Evolutionary conservation across 768 basidiomycete genomes (phyloP).

Genomic region (Cystofilobasidium macerans): DNA sequence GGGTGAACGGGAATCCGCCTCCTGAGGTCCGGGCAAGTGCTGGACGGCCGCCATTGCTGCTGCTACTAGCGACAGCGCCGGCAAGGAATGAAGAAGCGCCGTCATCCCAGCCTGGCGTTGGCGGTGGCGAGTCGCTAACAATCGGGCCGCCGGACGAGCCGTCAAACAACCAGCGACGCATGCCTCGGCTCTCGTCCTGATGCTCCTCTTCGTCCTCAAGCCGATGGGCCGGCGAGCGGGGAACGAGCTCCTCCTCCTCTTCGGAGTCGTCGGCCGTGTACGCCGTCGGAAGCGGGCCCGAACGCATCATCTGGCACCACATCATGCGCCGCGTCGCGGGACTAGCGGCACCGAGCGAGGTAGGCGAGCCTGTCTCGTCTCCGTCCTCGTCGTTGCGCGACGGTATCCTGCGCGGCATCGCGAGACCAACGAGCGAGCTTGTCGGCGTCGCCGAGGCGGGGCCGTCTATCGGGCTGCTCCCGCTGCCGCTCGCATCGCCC

Average conservation of each 20-base stretch:
- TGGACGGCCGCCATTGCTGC: neutral
- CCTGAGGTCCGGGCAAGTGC: neutral
- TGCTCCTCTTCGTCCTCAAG: neutral
- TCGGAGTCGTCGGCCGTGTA: neutral
- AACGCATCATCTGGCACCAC: slow-evolving; percentile 1
- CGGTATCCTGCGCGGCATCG: neutral
- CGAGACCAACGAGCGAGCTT: neutral
- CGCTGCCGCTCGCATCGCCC: too few species aligned
- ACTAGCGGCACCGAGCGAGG: neutral
- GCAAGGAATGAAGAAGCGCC: neutral
- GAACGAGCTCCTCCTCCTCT: neutral
- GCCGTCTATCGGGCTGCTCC: neutral
- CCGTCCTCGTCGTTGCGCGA: neutral
- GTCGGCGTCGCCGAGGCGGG: neutral
- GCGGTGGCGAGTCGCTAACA: neutral
- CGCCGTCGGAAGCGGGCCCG: neutral
- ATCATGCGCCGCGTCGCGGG: slow-evolving; percentile 2
- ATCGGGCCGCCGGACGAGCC: neutral
- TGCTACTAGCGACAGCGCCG: too few species aligned
- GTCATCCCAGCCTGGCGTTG: neutral
- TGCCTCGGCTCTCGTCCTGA: neutral
- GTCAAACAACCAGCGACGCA: neutral
- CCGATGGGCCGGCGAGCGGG: too few species aligned
- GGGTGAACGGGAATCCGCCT: neutral
- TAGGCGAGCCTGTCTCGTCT: neutral